Conservation (phyloP, 257 asterid genomes). For the Vinca minor region DNA sequence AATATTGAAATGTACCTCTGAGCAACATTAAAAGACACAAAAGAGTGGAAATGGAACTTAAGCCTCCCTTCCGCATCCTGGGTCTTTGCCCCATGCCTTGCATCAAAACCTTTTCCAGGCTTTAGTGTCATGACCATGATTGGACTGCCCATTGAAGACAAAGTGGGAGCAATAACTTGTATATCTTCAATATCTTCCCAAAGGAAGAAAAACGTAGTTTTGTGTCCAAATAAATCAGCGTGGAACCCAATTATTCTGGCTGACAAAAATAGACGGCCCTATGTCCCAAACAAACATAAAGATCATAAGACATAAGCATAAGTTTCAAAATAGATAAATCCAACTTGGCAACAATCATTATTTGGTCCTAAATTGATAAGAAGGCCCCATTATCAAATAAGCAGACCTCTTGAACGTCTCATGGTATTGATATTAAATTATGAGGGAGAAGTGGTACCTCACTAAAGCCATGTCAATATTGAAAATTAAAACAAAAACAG, state of each 20-base stretch:
- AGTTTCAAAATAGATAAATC: constrained; percentile 14
- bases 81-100: constrained; percentile 89
- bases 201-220: constrained; percentile 86
- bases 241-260: constrained; percentile 98
- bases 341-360: background rate
- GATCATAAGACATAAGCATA: constrained; percentile 8
- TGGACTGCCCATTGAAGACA: constrained; percentile 98
- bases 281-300: constrained; percentile 21
- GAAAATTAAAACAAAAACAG: background rate
- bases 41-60: constrained; percentile 86
- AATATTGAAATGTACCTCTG: constrained; percentile 42
- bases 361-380: background rate
- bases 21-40: constrained; percentile 85
- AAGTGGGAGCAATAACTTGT: constrained; percentile 75
- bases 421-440: background rate
- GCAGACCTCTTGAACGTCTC: background rate
- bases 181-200: constrained; percentile 99
- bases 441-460: background rate
- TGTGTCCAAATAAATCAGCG: constrained; percentile 89
- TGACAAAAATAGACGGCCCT: constrained; percentile 97
- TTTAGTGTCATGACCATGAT: constrained; percentile 65
- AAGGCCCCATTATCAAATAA: background rate
- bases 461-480: background rate
- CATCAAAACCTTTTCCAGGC: constrained; percentile 84
- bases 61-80: constrained; percentile 88